Base-by-base conservation (phyloP, 768 basidiomycete species). In the Trichaptum fuscoviolaceum region DNA sequence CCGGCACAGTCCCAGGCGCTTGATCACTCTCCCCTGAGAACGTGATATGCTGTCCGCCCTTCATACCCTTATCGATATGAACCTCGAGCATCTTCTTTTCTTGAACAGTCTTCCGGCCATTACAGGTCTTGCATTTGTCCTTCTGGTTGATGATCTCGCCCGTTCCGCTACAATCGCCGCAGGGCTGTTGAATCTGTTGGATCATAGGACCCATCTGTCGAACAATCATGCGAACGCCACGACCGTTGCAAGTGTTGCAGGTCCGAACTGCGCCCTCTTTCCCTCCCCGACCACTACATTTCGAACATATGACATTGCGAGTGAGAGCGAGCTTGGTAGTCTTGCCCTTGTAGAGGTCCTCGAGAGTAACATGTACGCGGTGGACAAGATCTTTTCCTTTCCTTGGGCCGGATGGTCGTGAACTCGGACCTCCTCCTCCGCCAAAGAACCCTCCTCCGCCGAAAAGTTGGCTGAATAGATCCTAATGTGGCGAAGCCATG, bases 201-300 rank as follows among this genome's bases (percentile, higher is more conserved):
- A 99, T 93, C 97, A 99, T 99, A 5, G 97, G 97, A 27, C 97
- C 97, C 87, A 99, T 92, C 77, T 99, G 97, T 68, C 97, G 92
- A 68, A 99, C 80, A 63, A 91, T 93, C 74, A 98, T 78, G 76
- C 89, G 92, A 81, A 96, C 80, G 72, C 97, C 97, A 70, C 94
- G 93, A 66, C 97, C 97, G 73, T 80, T 84, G 81, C 97, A 99
- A 17, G 81, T 73, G 58, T 76, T 69, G 79, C 97, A 99, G 27
- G 83, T 73, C 75, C 88, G 86, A 69, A 97, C 94, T 63, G 97
- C 92, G 65, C 96, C 97, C 20, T 97, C 96, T 79, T 99, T 99
- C 65, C 97, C 97, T 62, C 97, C 97, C 76, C 92, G 95, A 73
- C 97, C 97, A 71, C 90, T 90, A 81, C 97, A 99, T 74, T 95